phyloP scores from a whole-genome alignment of 2,329 filamentous ascomycete species.

The Arthroderma sp. region DNA sequence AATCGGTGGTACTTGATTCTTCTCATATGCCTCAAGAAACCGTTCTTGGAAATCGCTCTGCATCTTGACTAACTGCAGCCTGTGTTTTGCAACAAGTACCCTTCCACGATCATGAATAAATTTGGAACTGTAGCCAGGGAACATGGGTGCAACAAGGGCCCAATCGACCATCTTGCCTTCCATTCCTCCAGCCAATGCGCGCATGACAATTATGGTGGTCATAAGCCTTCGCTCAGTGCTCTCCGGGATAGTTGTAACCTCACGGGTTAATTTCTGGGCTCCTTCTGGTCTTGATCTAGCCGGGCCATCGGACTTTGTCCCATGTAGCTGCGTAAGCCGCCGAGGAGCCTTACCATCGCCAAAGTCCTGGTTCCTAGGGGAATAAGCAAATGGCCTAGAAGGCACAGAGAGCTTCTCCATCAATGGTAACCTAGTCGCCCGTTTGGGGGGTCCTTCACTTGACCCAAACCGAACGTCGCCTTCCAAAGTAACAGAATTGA shows the following conservation, averaged over 20 bases:
- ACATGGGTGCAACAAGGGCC: conserved; percentile 29
- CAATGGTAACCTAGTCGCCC: too few species aligned
- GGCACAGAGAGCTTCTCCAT: too few species aligned
- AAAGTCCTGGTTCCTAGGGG: too few species aligned
- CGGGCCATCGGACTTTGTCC: too few species aligned
- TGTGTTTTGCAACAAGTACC: conserved; percentile 23
- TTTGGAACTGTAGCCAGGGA: conserved; percentile 27
- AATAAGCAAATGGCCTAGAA: too few species aligned
- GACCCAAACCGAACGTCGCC: conserved; percentile 22
- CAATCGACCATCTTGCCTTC: conserved; percentile 33
- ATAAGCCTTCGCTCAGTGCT: conserved; percentile 22
- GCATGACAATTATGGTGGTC: conserved; percentile 32
- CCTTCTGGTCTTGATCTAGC: too few species aligned
- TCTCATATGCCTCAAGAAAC: conserved; percentile 34
- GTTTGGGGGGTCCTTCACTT: too few species aligned
- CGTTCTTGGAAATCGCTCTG: conserved; percentile 34
- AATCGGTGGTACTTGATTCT: conserved; percentile 29
- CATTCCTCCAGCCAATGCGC: conserved; percentile 32
- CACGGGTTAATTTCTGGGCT: too few species aligned
- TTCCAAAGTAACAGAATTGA: conserved; percentile 20
- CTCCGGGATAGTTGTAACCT: conserved; percentile 1
- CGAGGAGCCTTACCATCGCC: too few species aligned
- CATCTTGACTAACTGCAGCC: conserved; percentile 30
- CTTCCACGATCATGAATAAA: conserved; percentile 28
- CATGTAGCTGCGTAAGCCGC: too few species aligned